Evolutionary conservation across 2,329 filamentous ascomycete genomes (phyloP), one percentile per base, ranked within the genome.

Genomic region (Calonectria pseudoturangicola): DNA sequence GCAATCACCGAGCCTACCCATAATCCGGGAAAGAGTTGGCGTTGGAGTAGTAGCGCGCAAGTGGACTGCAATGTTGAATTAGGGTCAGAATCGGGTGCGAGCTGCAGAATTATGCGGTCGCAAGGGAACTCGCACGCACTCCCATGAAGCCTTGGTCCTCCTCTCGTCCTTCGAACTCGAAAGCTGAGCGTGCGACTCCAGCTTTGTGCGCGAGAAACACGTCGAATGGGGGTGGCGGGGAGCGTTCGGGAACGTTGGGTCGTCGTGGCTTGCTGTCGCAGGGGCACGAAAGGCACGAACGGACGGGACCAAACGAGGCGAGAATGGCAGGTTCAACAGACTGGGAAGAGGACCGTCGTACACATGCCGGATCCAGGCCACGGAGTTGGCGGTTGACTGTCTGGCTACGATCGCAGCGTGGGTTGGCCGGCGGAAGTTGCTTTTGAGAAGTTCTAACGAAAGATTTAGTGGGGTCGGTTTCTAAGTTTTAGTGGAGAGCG

Each of bases 1-100:
- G 36, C 33, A 45, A 58, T 62, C 58, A 62, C 73, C 70, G 72
- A 72, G 71, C 78, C 66, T 83, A 86, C 84, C 83, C 84, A 86
- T 86, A 86, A 79, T 86, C 84, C 64, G 84, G 84, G 76, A 85
- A 84, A 72, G 83, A 85, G 77, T 82, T 80, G 74, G 81, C 81
- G 71, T 82, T 74, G 70, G 83, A 85, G 67, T 78, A 72, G 72
- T 86, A 86, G 71, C 83, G 81, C 66, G 76, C 76, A 68, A 81
- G 75, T 65, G 83, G 78, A 77, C 83, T 85, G 71, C 18, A 70
- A 67, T 33, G 47, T 62, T 68, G 70, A 33, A 54, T 72, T 60
- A 70, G 70, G 41, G 51, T 72, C 60, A 69, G 70, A 54, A 74
- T 69, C 68, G 64, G 36, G 66, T 47, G 58, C 36, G 68, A 74